Percentiles rank a stretch among this genome's conserved stretches.
phyloP scores from a whole-genome alignment of 2,329 filamentous ascomycete species.

The Pyrenochaeta sp. region DNA sequence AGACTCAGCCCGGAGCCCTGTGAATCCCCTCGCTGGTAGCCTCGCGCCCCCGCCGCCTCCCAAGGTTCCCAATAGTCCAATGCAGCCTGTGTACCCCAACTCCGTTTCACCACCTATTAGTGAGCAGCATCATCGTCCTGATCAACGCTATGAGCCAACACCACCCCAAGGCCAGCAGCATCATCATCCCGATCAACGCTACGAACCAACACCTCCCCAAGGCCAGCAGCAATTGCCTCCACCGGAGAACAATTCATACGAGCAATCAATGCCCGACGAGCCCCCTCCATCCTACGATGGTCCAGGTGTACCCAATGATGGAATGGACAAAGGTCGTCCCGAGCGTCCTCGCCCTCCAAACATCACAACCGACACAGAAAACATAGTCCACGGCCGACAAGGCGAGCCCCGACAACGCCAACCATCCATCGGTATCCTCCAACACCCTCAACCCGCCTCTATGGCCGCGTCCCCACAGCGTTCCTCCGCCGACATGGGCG shows the following conservation, averaged over 20 bases:
- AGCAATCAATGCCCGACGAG: slow-evolving; percentile 34
- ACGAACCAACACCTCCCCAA: slow-evolving; percentile 14
- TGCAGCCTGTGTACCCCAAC: slow-evolving; percentile 14
- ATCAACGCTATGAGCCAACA: slow-evolving; percentile 16
- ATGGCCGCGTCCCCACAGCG: slow-evolving; percentile 49
- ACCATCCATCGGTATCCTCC: slow-evolving; percentile 41
- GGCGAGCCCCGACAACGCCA: slow-evolving; percentile 37
- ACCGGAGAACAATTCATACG: slow-evolving; percentile 18
- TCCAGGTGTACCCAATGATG: slow-evolving; percentile 36
- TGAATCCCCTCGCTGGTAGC: slow-evolving; percentile 25
- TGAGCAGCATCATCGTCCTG: slow-evolving; percentile 9
- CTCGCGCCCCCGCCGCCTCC: slow-evolving; percentile 32
- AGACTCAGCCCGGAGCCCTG: slow-evolving; percentile 27
- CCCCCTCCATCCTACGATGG: slow-evolving; percentile 46
- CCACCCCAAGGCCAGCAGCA: slow-evolving; percentile 13
- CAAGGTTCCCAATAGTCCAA: slow-evolving; percentile 33
- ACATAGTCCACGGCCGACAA: slow-evolving; percentile 18
- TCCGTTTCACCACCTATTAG: slow-evolving; percentile 13
- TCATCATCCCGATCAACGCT: slow-evolving; percentile 7
- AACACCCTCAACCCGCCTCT: slow-evolving; percentile 48
- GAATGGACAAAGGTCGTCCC: slow-evolving; percentile 39
- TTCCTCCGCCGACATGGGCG: slow-evolving; percentile 46
- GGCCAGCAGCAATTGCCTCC: slow-evolving; percentile 12
- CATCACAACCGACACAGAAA: slow-evolving; percentile 32
- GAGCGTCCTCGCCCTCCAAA: slow-evolving; percentile 38